Base-by-base conservation (phyloP, 306 rosid genomes). In the Casuarina glauca region DNA sequence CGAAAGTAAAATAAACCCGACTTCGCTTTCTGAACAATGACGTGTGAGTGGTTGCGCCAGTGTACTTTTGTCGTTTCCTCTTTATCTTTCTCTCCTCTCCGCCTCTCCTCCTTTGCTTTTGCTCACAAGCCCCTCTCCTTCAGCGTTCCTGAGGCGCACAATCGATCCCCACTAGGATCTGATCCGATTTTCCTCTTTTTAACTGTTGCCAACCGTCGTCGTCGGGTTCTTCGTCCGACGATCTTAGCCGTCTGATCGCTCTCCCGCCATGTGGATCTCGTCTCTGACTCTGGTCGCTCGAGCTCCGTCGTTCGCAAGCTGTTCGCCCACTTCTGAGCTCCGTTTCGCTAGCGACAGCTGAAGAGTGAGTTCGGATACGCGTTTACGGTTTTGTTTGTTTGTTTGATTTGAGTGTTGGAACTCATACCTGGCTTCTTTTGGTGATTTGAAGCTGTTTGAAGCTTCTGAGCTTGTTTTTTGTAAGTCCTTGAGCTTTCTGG, bases 111-210 rank as follows among this genome's bases (percentile, higher is more conserved):
- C 43, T 45, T 13, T 50, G 46, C 20, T 42, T 42, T 15, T 8
- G n/a, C 32, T 15, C 71, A 2, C 32, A 66, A 66, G n/a, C 26
- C 36, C 9, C 43, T 15, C n/a, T 36, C 46, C 58, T 15, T 11
- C 4, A 20, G 41, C 26, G 6, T 38, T 58, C 62, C 9, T 38
- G 53, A 53, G 74, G 81, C 52, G 70, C 78, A 72, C 39, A 20
- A 58, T 45, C 53, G 82, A 79, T 76, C 38, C 51, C 4, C 35
- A 45, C 61, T 45, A 67, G 75, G 83, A 51, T 76, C 85, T 82
- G 74, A 69, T 74, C 82, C 74, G 61, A 38, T 43, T 35, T 51
- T 35, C 46, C 15, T 13, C 42, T 38, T 52, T 17, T 50, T 16
- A 66, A 66, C 71, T 66, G 50, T 66, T 66, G 41, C 35, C 61